Percentiles rank a stretch among this genome's conserved stretches.
Evolutionary conservation across 768 basidiomycete species (phyloP).

Genomic region (Podaxis pistillaris): DNA sequence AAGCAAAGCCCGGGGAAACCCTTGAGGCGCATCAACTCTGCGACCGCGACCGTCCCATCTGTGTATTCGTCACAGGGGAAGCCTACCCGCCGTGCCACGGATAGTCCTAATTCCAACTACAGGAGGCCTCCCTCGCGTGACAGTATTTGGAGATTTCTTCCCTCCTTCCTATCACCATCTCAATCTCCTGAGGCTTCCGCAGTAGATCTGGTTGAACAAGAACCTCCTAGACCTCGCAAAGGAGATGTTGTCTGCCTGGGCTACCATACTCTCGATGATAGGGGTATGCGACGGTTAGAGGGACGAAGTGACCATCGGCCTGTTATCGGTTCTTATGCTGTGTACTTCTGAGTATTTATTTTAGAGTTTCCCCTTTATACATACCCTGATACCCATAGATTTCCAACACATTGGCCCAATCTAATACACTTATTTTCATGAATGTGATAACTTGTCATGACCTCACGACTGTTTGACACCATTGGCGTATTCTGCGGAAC

Average conservation of each 20-base stretch:
- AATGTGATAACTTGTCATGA: not conserved
- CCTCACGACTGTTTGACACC: too few relatives aligned
- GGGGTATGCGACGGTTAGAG: conserved; percentile 70
- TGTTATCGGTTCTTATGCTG: conserved; percentile 75
- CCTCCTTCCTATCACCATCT: conserved; percentile 42
- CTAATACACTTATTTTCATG: not conserved
- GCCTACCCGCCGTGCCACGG: conserved; percentile 17
- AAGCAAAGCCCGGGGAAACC: not conserved
- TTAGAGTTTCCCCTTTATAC: not conserved
- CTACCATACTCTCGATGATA: conserved; percentile 76
- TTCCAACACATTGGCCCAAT: not conserved
- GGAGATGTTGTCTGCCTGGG: conserved; percentile 74
- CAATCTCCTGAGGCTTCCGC: conserved; percentile 23
- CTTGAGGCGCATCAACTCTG: not conserved
- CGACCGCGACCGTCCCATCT: not conserved
- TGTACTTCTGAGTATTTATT: conserved; percentile 49
- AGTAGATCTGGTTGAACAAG: conserved; percentile 10
- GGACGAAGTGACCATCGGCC: conserved; percentile 84
- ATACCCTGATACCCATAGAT: conserved; percentile 12
- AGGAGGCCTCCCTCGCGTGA: conserved; percentile 15
- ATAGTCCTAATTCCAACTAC: conserved; percentile 13
- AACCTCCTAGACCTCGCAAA: conserved; percentile 35
- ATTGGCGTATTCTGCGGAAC: too few relatives aligned
- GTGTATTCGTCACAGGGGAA: not conserved
- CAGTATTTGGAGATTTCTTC: conserved; percentile 42